Base-by-base conservation (phyloP, 306 rosid genomes). In the Cucurbita maxima region DNA sequence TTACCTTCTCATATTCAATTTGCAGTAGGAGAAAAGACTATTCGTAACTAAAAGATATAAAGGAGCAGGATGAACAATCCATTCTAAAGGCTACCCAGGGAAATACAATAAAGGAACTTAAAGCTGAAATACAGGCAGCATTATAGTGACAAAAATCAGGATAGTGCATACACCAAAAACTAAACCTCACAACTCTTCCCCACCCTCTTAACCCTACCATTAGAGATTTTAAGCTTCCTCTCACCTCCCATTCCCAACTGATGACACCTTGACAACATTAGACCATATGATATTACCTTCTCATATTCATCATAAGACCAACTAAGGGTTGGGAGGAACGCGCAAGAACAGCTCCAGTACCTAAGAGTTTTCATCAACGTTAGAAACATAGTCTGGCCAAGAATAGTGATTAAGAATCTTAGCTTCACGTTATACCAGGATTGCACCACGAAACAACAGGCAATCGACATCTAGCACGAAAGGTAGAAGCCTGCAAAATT, bases 381-480 rank as follows among this genome's bases (percentile, higher is more conserved):
- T 51, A 77, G 72, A 67, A 63, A 53, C 51, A 76, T 11, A 52
- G 58, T 74, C 67, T 8, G 43, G 77, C 70, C 67, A 67, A 62
- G 18, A n/a, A 69, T 40, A 43, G 12, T 38, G 11, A 40, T 36
- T 53, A 25, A 45, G 16, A 73, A 66, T 45, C 36, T 13, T 50
- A 75, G 74, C 75, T 67, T 78, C 44, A 18, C 19, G 54, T 58
- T 81, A 19, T 85, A 94, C 99, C 81, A 55, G 94, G 90, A 81
- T 94, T 86, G 78, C 96, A 94, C 99, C 99, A 94, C 34, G 99
- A 81, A 83, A 91, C 83, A 79, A 89, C 96, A 82, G 99, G 99
- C 76, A 94, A 76, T 19, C 99, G 90, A 76, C 90, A 72, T 86
- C 89, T 91, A 81, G 91, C 91, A 25, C 99, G 99, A 71, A 94